Evolutionary conservation across 257 asterid species (phyloP).

Genomic region (Ehretia macrophylla): DNA sequence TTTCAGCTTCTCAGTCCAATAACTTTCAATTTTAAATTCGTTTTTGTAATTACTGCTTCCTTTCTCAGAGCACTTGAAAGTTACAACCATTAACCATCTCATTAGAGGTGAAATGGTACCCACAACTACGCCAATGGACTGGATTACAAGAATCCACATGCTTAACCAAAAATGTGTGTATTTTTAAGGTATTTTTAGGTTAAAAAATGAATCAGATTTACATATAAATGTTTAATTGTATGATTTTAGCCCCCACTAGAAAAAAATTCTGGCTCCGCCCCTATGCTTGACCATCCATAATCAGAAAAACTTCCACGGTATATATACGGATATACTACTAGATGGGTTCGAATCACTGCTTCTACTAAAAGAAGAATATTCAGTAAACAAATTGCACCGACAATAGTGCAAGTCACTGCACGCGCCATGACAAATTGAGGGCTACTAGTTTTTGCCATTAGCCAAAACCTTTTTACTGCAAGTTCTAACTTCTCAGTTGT

Average conservation of each 20-base stretch:
- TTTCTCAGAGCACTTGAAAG: not conserved
- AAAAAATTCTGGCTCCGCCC: no score
- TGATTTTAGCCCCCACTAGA: no score
- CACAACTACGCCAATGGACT: conserved; percentile 16
- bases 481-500: not conserved
- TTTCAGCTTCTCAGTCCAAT: conserved; percentile 9
- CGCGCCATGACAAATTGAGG: conserved; percentile 21
- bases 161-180: not conserved
- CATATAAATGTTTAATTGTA: no score
- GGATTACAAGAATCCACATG: conserved; percentile 14
- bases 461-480: not conserved
- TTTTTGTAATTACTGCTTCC: not conserved
- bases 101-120: conserved; percentile 9
- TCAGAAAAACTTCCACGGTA: no score
- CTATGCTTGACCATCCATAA: no score
- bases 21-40: conserved; percentile 6
- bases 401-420: conserved; percentile 3
- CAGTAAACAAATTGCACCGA: conserved; percentile 1
- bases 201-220: no score
- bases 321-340: no score
- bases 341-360: not conserved
- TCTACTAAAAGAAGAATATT: not conserved
- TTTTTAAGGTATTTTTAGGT: no score
- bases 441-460: conserved; percentile 22
- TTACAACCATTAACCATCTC: conserved; percentile 11